phyloP scores from a whole-genome alignment of 1,284 basidiomycete species.

The Tremellales sp. region DNA sequence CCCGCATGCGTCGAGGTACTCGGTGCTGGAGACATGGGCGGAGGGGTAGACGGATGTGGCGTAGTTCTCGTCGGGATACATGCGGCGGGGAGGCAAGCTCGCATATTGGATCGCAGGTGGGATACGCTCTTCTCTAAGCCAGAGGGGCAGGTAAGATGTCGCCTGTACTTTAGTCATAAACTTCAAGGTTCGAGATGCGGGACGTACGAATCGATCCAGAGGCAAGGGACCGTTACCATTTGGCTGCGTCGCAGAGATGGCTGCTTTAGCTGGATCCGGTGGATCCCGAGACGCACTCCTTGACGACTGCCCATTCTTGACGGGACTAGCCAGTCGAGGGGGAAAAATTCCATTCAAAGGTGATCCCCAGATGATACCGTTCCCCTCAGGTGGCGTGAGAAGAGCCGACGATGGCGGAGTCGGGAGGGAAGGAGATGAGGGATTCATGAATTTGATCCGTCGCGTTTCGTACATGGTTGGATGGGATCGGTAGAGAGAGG shows the following conservation, averaged over 20 bases:
- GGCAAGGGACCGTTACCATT: neutral
- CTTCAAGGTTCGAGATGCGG: neutral
- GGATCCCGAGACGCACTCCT: neutral
- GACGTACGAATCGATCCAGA: slow-evolving; percentile 3
- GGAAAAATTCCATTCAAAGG: neutral
- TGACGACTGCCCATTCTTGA: too few species aligned
- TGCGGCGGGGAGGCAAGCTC: too few species aligned
- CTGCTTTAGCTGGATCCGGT: neutral
- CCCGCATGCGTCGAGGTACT: slow-evolving; percentile 10
- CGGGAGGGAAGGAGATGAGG: neutral
- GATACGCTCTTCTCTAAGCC: slow-evolving; percentile 19
- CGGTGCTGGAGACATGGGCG: slow-evolving; percentile 10
- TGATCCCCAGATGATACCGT: neutral
- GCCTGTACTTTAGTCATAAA: slow-evolving; percentile 8
- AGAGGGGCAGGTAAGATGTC: slow-evolving; percentile 13
- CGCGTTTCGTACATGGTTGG: neutral
- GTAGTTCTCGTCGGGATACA: slow-evolving; percentile 10
- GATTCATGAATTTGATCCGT: neutral
- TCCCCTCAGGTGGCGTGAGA: neutral
- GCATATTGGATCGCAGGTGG: too few species aligned
- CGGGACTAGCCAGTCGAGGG: neutral
- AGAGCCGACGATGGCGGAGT: neutral
- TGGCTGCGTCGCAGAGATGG: neutral
- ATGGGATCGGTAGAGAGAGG: neutral
- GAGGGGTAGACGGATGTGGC: slow-evolving; percentile 5